Percentiles rank a stretch among this genome's conserved stretches.
Conservation (phyloP, 805 yeast species). For the Candida sonorensis region DNA sequence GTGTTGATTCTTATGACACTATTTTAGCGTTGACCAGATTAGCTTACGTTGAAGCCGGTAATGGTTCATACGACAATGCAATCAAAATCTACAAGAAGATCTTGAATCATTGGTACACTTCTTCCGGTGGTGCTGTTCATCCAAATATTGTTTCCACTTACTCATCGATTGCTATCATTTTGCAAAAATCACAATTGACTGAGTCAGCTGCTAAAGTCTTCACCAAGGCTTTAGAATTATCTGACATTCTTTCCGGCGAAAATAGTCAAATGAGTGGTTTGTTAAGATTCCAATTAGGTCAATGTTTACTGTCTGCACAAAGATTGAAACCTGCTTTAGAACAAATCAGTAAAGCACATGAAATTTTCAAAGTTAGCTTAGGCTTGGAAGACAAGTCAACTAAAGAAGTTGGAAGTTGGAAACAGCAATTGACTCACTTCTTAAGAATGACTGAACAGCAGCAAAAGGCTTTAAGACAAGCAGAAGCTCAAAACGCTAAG, state of each 20-base stretch:
- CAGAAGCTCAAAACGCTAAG: slow-evolving; percentile 16
- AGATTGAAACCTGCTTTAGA: slow-evolving; percentile 52
- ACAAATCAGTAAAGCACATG: slow-evolving; percentile 49
- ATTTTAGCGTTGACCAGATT: slow-evolving; percentile 66
- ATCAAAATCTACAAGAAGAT: slow-evolving; percentile 57
- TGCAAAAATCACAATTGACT: slow-evolving; percentile 45
- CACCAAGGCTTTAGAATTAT: slow-evolving; percentile 44
- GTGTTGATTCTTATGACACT: slow-evolving; percentile 75
- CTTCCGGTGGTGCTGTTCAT: slow-evolving; percentile 57
- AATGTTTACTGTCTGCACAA: slow-evolving; percentile 44
- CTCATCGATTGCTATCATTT: slow-evolving; percentile 52
- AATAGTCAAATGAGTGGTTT: slow-evolving; percentile 57
- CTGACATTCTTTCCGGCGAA: slow-evolving; percentile 47
- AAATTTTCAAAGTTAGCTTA: slow-evolving; percentile 45
- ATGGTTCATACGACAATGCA: slow-evolving; percentile 53
- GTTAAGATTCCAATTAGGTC: slow-evolving; percentile 63
- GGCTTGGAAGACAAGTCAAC: slow-evolving; percentile 68
- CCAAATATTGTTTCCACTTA: slow-evolving; percentile 63
- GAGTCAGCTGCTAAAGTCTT: slow-evolving; percentile 47
- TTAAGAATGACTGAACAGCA: slow-evolving; percentile 39
- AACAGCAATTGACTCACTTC: slow-evolving; percentile 45
- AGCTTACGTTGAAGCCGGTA: slow-evolving; percentile 62
- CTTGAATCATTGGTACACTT: slow-evolving; percentile 46
- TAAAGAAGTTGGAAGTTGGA: slow-evolving; percentile 61
- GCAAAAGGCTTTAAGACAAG: slow-evolving; percentile 28